Conservation (phyloP, 495 filamentous ascomycete genomes). For the Xylaria acuta region DNA sequence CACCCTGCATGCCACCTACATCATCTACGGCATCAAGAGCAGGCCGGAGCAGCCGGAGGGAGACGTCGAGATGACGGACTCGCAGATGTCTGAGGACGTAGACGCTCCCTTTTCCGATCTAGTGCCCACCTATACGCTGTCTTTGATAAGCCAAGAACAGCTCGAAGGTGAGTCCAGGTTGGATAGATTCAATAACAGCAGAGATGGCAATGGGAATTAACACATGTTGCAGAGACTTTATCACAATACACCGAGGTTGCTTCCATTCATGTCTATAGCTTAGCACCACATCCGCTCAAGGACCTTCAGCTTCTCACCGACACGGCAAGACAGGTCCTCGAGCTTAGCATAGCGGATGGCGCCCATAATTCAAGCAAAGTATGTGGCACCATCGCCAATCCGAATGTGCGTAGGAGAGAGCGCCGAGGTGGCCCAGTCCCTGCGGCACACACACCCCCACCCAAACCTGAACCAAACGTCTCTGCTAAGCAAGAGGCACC, state of each 20-base stretch:
- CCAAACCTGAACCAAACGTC: constrained; percentile 33
- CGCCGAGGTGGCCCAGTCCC: constrained; percentile 36
- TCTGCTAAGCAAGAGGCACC: constrained; percentile 34
- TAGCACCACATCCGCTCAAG: constrained; percentile 73
- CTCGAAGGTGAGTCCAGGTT: constrained; percentile 63
- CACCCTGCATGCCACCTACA: constrained; percentile 84
- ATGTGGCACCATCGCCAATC: constrained; percentile 44
- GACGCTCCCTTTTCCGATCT: constrained; percentile 44
- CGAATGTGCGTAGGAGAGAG: constrained; percentile 48
- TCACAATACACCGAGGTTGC: constrained; percentile 70
- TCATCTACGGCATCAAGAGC: constrained; percentile 70
- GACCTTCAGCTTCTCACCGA: constrained; percentile 78
- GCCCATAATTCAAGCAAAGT: constrained; percentile 30
- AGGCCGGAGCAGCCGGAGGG: constrained; percentile 55
- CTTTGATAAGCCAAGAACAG: constrained; percentile 81
- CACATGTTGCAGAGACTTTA: constrained; percentile 62
- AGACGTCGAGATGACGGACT: constrained; percentile 75
- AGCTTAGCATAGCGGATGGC: constrained; percentile 31
- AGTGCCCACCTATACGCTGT: constrained; percentile 61
- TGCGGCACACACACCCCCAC: constrained; percentile 23
- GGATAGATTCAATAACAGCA: constrained; percentile 24
- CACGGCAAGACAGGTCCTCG: constrained; percentile 67
- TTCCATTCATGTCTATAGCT: constrained; percentile 86
- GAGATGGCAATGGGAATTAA: neutral
- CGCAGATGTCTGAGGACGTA: constrained; percentile 43